Conservation (phyloP, 2,329 filamentous ascomycete species). For the Niveomyces coronatus region DNA sequence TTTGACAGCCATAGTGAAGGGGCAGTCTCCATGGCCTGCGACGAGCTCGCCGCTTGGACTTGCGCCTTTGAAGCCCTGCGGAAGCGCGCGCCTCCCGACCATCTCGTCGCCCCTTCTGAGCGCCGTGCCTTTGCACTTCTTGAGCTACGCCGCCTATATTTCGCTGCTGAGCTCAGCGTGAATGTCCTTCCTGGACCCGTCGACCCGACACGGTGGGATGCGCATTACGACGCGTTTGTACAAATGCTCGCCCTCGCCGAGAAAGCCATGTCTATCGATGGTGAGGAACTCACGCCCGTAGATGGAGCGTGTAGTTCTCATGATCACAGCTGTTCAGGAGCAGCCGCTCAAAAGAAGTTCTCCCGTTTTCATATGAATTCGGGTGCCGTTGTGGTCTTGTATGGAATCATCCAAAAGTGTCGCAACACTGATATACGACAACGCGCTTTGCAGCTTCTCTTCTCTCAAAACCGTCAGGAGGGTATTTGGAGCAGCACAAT, state of each 20-base stretch:
- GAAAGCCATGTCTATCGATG: slow-evolving; percentile 1
- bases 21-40: neutral
- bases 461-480: slow-evolving; percentile 3
- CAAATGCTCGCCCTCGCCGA: slow-evolving; percentile 7
- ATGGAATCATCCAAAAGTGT: slow-evolving; percentile 7
- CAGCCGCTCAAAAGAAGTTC: no score
- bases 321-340: no score
- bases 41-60: slow-evolving; percentile 7
- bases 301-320: no score
- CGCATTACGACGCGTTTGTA: slow-evolving; percentile 4
- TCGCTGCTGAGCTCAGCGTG: slow-evolving; percentile 5
- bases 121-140: slow-evolving; percentile 7
- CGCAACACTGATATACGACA: slow-evolving; percentile 3
- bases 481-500: slow-evolving; percentile 9
- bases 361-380: slow-evolving; percentile 8
- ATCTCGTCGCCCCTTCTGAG: slow-evolving; percentile 1
- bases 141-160: slow-evolving; percentile 5
- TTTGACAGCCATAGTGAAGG: slow-evolving; percentile 8
- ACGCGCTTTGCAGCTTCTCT: slow-evolving; percentile 3
- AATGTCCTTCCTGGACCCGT: slow-evolving; percentile 2
- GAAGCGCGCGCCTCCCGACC: neutral
- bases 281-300: neutral
- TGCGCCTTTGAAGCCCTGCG: slow-evolving; percentile 1
- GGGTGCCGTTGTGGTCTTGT: slow-evolving; percentile 3
- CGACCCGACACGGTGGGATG: slow-evolving; percentile 7